A percentile compares a stretch with the other conserved stretches of the same genome.
These are phyloP conservation scores for Agapanthus africanus DNA, from an alignment of 106 monocot genomes.

Conservation along the genomic window DNA sequence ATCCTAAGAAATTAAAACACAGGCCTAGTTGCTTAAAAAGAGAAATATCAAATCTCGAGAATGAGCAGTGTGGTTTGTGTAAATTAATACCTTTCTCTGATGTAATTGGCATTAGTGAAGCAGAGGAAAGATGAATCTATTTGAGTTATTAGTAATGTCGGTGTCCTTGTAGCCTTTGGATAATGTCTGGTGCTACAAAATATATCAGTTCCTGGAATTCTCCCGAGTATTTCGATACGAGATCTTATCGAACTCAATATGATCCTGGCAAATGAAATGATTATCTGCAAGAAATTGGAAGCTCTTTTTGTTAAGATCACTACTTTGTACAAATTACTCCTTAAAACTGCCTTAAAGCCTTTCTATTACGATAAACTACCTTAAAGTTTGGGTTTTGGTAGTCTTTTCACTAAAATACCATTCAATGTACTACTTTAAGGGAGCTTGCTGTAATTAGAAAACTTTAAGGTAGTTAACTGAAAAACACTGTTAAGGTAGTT, in stretches of 20 bases:
- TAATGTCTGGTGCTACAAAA: conserved; percentile 69
- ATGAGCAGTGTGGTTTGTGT: neutral
- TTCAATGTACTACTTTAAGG: no score
- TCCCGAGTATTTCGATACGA: conserved; percentile 59
- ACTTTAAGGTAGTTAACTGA: no score
- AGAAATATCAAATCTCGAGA: neutral
- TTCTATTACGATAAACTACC: no score
- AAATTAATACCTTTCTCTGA: conserved; percentile 55
- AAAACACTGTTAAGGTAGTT: no score
- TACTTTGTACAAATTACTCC: no score
- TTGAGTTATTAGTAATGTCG: conserved; percentile 29
- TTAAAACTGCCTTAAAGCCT: no score
- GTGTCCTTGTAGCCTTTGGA: conserved; percentile 22
- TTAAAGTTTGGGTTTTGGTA: no score
- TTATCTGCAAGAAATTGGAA: conserved; percentile 37
- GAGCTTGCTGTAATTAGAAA: no score
- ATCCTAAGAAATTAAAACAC: conserved; percentile 33
- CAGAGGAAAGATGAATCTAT: conserved; percentile 61
- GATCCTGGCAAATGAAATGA: conserved; percentile 73
- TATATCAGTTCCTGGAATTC: conserved; percentile 59
- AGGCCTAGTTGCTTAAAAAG: neutral
- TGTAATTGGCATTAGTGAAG: conserved; percentile 74
- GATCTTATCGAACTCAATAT: conserved; percentile 45
- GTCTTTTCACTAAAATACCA: no score
- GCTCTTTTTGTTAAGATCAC: no score